A percentile compares a stretch with the other conserved stretches of the same genome.
These are phyloP conservation scores for Nemania abortiva DNA, from an alignment of 2,329 filamentous ascomycete species.

Conservation along the genomic window DNA sequence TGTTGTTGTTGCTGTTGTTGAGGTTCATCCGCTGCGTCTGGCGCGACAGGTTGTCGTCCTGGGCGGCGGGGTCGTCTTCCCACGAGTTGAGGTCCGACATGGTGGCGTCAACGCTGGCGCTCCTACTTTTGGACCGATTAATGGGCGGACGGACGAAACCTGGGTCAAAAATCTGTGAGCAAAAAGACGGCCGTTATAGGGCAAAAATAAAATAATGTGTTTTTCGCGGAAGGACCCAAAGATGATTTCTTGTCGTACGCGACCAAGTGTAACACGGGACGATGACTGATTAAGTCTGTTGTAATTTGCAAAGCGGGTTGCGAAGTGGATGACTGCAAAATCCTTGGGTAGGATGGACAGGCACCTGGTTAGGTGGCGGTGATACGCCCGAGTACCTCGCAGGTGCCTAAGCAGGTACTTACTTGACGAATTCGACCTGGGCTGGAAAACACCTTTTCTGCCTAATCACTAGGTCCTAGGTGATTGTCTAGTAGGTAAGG, in stretches of 20 bases:
- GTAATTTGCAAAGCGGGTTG: background rate
- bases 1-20: slow-evolving; percentile 68
- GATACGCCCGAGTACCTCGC: too few relatives aligned
- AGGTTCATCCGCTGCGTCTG: slow-evolving; percentile 83
- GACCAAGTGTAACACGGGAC: background rate
- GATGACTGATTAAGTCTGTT: background rate
- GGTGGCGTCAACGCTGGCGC: slow-evolving; percentile 48
- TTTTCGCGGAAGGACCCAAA: too few relatives aligned
- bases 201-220: too few relatives aligned
- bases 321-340: background rate
- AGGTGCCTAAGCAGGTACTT: too few relatives aligned
- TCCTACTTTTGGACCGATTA: background rate
- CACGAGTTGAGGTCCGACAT: slow-evolving; percentile 96
- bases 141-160: background rate
- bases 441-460: too few relatives aligned
- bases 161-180: background rate
- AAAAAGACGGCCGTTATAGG: background rate
- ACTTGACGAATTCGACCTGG: too few relatives aligned
- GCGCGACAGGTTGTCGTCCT: slow-evolving; percentile 82
- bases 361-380: background rate
- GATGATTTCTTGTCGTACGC: background rate
- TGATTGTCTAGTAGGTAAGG: too few relatives aligned
- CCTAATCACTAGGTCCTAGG: too few relatives aligned
- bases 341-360: too few relatives aligned
- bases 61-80: slow-evolving; percentile 86